Evolutionary conservation across 116 monocot genomes (phyloP).

Genomic region (Papilionanthe hybrid): DNA sequence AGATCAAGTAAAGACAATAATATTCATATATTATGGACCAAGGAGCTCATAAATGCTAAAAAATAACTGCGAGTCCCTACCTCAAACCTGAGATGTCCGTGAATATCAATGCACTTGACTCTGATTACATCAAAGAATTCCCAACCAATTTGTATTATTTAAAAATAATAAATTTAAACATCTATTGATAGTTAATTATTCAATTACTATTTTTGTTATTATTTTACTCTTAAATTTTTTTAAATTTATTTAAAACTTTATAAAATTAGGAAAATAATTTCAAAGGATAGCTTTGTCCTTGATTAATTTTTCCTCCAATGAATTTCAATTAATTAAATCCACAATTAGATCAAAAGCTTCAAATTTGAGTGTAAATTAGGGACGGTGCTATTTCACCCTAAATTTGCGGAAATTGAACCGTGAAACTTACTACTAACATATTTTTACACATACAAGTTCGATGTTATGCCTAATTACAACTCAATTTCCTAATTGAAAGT

Average conservation of each 20-base stretch:
- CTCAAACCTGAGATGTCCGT: no score
- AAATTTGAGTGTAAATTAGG: background rate
- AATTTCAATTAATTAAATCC: background rate
- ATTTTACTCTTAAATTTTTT: background rate
- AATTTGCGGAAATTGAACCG: background rate
- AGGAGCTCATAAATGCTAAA: no score
- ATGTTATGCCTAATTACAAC: background rate
- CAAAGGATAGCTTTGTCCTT: background rate
- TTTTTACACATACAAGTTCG: background rate
- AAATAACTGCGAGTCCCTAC: no score
- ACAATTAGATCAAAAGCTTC: background rate
- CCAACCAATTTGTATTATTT: no score
- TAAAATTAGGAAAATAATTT: background rate
- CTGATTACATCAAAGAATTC: no score
- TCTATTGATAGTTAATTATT: background rate
- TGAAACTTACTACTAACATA: background rate
- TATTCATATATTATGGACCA: no score
- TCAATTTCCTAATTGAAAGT: background rate
- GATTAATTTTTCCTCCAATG: background rate
- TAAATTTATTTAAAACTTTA: background rate
- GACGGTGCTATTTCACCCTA: background rate
- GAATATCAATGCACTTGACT: no score
- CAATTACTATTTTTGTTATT: background rate
- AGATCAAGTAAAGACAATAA: no score
- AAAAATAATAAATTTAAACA: background rate